Evolutionary conservation across 2,329 filamentous ascomycete genomes (phyloP).

Genomic region (Epicoccum sorghinum): DNA sequence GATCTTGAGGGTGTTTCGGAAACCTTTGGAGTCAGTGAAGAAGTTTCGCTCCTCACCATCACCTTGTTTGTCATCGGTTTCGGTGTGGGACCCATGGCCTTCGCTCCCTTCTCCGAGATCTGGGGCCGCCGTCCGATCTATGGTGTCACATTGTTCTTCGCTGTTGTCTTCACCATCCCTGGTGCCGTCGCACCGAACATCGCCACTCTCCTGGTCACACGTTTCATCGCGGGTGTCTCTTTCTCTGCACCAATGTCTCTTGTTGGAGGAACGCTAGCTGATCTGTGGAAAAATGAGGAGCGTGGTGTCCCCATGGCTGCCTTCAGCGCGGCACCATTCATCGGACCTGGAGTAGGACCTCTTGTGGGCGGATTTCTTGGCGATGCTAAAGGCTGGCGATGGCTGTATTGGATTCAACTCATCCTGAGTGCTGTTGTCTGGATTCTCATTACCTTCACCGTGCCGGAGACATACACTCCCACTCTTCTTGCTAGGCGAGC

Average conservation of each 20-base stretch:
- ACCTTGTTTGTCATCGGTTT: slow-evolving; percentile 83
- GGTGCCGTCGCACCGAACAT: slow-evolving; percentile 80
- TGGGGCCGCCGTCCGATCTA: slow-evolving; percentile 76
- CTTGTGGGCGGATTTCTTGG: slow-evolving; percentile 75
- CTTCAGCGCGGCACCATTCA: slow-evolving; percentile 81
- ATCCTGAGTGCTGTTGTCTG: slow-evolving; percentile 75
- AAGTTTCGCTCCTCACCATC: slow-evolving; percentile 74
- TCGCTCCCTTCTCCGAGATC: slow-evolving; percentile 79
- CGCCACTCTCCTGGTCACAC: slow-evolving; percentile 74
- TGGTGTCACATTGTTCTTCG: slow-evolving; percentile 68
- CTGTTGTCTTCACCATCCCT: slow-evolving; percentile 80
- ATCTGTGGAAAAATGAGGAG: slow-evolving; percentile 85
- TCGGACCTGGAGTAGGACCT: slow-evolving; percentile 69
- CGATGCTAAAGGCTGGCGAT: slow-evolving; percentile 75
- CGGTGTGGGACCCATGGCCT: slow-evolving; percentile 76
- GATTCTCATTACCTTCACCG: slow-evolving; percentile 82
- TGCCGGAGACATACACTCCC: slow-evolving; percentile 87
- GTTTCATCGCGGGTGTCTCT: slow-evolving; percentile 79
- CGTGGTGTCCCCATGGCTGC: slow-evolving; percentile 86
- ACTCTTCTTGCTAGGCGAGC: slow-evolving; percentile 75
- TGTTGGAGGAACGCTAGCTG: slow-evolving; percentile 80
- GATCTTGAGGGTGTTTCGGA: slow-evolving; percentile 69
- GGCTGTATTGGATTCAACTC: slow-evolving; percentile 86
- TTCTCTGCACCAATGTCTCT: slow-evolving; percentile 88
- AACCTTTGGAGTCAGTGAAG: slow-evolving; percentile 71